These are phyloP conservation scores for Cyclostephanos invisitatus DNA, from an alignment of 108 stramenopile species.

Conservation along the genomic window DNA sequence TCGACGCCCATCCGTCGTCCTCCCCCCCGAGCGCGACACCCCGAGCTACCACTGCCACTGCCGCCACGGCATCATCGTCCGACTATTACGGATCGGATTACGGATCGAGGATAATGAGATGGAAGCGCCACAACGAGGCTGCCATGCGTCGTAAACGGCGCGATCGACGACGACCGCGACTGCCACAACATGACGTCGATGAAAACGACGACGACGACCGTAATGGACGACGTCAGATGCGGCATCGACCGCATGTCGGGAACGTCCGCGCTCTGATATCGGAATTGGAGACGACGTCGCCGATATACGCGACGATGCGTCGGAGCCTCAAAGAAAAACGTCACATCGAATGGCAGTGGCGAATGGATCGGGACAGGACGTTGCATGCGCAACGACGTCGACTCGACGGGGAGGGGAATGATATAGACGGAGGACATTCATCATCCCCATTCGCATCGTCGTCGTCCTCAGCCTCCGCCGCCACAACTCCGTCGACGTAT, in stretches of 20 bases:
- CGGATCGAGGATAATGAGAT: not conserved
- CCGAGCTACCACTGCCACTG: no score
- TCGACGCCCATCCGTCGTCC: no score
- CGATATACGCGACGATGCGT: constrained; percentile 27
- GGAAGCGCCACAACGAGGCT: not conserved
- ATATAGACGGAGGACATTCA: not conserved
- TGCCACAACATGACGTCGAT: no score
- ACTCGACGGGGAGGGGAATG: not conserved
- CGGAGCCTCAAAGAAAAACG: constrained; percentile 33
- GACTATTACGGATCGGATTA: not conserved
- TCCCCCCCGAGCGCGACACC: not conserved
- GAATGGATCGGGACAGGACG: constrained; percentile 12
- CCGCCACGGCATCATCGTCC: not conserved
- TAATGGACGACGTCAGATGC: no score
- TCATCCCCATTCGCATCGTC: not conserved
- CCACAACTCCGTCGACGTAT: no score
- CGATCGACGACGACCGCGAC: not conserved
- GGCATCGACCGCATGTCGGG: no score
- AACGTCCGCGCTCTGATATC: not conserved
- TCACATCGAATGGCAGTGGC: constrained; percentile 39
- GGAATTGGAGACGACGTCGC: constrained; percentile 7
- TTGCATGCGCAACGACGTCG: constrained; percentile 2
- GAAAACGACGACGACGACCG: no score
- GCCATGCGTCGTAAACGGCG: not conserved
- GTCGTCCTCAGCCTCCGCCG: not conserved